Evolutionary conservation across 2,329 filamentous ascomycete species (phyloP).

Genomic region (Harringtonia lauricola): DNA sequence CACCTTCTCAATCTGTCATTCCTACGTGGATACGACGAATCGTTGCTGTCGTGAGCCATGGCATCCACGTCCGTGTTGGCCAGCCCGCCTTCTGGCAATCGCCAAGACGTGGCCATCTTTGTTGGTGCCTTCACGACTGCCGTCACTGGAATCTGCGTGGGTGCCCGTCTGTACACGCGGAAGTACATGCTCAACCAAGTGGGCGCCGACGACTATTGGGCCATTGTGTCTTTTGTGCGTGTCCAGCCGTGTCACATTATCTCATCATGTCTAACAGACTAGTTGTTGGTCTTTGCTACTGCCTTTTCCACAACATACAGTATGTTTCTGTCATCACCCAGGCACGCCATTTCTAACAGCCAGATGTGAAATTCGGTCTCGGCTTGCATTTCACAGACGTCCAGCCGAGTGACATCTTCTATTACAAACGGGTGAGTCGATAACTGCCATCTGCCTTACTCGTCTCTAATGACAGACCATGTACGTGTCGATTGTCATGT

Average conservation of each 20-base stretch:
- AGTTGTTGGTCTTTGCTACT: neutral
- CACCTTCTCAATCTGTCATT: no score
- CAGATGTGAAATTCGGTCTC: conserved; percentile 5
- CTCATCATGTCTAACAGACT: neutral
- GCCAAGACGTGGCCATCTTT: neutral
- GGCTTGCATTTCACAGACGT: conserved; percentile 6
- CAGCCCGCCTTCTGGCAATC: neutral
- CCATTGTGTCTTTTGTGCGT: conserved; percentile 14
- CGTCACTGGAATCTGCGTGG: conserved; percentile 11
- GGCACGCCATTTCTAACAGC: neutral
- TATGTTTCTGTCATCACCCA: neutral
- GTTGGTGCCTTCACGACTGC: conserved; percentile 11
- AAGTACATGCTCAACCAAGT: conserved; percentile 14
- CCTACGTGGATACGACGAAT: no score
- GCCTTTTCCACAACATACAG: neutral
- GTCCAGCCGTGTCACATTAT: neutral
- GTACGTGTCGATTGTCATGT: conserved; percentile 25
- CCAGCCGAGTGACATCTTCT: neutral
- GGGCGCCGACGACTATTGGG: conserved; percentile 16
- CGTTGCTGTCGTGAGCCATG: no score
- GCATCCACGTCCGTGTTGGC: no score
- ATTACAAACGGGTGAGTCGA: neutral
- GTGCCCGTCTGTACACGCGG: conserved; percentile 15
- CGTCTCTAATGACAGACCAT: conserved; percentile 6
- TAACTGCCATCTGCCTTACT: neutral